Evolutionary conservation across 345 rosid species (phyloP), one percentile per base, ranked within the genome.

Genomic region (Gossypioides kirkii): DNA sequence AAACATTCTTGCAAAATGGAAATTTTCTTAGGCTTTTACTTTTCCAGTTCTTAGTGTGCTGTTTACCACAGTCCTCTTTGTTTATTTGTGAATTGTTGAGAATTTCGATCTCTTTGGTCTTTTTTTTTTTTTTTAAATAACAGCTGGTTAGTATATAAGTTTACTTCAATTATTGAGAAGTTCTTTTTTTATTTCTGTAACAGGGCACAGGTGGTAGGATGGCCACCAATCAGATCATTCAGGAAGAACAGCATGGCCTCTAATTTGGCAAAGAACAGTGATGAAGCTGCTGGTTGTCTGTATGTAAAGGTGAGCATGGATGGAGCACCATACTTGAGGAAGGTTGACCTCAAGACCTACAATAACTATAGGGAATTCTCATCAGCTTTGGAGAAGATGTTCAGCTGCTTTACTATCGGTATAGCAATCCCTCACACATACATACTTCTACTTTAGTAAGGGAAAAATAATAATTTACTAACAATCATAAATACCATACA

Each of bases 181-280:
- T 8, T 5, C 8, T 22, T 2, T 9, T 9, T 10, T 53, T 53
- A 10, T 38, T 23, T 62, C 25, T 52, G 46, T 22, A 64, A 23
- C 84, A 94, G 98, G 83, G 88, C 84, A 58, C 97, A 87, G 74
- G 84, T 89, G 7, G 93, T 94, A 32, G 96, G 98, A 18, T 94
- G 97, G 98, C 98, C 98, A 53, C 98, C 98, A 4, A 79, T 94
- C 73, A 75, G 91, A 73, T 89, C 97, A 10, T 89, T 82, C 83
- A 71, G 94, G 84, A 91, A 88, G 81, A 91, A 91, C 76, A 83
- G 32, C 74, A 17, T 89, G 72, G 81, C 68, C 56, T 72, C 67
- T 17, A 72, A 72, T 72, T 60, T 77, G 76, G 62, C 74, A 10
- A 87, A 83, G 80, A 80, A 81, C 76, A 77, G 47, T 10, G 92